Base-by-base conservation (phyloP, 1,284 basidiomycete genomes). In the Pisolithus thermaeus region DNA sequence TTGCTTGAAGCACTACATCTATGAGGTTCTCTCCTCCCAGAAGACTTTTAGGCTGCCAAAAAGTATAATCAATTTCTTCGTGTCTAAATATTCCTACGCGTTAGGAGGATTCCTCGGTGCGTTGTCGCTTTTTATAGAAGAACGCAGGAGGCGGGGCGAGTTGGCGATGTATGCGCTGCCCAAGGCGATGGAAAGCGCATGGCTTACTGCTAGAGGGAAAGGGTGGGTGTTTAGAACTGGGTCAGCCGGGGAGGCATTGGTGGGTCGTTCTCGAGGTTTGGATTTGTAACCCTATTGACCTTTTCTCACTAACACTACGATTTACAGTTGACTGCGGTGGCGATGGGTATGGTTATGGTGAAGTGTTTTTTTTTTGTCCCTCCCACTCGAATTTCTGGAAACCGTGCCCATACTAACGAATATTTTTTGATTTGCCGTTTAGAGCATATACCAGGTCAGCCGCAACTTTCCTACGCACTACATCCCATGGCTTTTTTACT, bases 121-220 rank as follows among this genome's bases (percentile, higher is more conserved):
- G 16, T 61, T 95, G 3, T 80, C 90, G 12, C 73, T 98, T 38
- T 84, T 97, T 51, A 79, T 96, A 4, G 96, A 99, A 64, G 92
- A 93, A 63, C 87, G 83, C 67, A 74, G 83, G 47, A 74, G 92
- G 14, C 76, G 92, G 12, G 83, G 81, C 3, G 92, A 96, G 70
- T 72, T 96, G 56, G 92, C 95, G 27, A 95, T 97, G 86, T 99
- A 96, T 67, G 92, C 93, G 3, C 72, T 97, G 38, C 95, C 95
- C n/a, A 92, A 93, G 68, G 90, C 83, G 0, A 68, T 96, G 42
- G 92, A 96, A 72, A 89, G 88, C 51, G 82, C 83, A 11, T 98
- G 95, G 94, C 77, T 84, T 1, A 81, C 86, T 59, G 82, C 87
- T 14, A 70, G 90, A 40, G 85, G 87, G 16, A 82, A 85, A 56